Evolutionary conservation across 768 basidiomycete genomes (phyloP).

Genomic region (Cystobasidium ongulense): DNA sequence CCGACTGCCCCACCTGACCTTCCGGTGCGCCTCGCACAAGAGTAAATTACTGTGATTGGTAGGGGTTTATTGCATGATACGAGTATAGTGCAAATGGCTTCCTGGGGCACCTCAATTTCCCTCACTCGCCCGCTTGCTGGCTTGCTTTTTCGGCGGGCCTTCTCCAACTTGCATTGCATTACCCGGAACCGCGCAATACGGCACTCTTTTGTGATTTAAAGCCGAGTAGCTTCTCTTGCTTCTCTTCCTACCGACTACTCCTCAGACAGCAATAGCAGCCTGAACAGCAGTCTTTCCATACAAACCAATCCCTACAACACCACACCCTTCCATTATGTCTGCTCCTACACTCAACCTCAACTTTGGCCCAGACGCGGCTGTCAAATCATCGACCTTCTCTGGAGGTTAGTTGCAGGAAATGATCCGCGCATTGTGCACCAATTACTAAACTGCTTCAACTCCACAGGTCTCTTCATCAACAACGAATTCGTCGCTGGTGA

Average conservation of each 20-base stretch:
- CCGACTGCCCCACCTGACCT: too few relatives aligned
- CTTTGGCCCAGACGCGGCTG: slow-evolving; percentile 35
- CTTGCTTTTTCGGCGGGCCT: neutral
- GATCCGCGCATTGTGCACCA: neutral
- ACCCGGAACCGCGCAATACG: neutral
- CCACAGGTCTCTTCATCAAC: slow-evolving; percentile 63
- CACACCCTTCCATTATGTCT: slow-evolving; percentile 28
- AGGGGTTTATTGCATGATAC: too few relatives aligned
- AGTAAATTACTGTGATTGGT: too few relatives aligned
- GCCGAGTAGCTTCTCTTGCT: neutral
- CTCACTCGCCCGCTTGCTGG: neutral
- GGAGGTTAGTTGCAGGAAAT: slow-evolving; percentile 11
- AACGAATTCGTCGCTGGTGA: slow-evolving; percentile 59
- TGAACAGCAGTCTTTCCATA: neutral
- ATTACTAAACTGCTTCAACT: slow-evolving; percentile 41
- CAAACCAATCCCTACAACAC: neutral
- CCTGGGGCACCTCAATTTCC: neutral
- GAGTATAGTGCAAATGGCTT: too few relatives aligned
- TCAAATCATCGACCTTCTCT: slow-evolving; percentile 6
- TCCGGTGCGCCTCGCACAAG: too few relatives aligned
- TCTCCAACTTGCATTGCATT: neutral
- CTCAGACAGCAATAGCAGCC: neutral
- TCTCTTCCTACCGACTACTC: neutral
- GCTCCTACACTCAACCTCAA: slow-evolving; percentile 37
- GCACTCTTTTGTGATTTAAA: neutral